Percentiles rank a stretch among this genome's conserved stretches.
Conservation (phyloP, 2,329 filamentous ascomycete genomes). For the Annulohypoxylon truncatum region DNA sequence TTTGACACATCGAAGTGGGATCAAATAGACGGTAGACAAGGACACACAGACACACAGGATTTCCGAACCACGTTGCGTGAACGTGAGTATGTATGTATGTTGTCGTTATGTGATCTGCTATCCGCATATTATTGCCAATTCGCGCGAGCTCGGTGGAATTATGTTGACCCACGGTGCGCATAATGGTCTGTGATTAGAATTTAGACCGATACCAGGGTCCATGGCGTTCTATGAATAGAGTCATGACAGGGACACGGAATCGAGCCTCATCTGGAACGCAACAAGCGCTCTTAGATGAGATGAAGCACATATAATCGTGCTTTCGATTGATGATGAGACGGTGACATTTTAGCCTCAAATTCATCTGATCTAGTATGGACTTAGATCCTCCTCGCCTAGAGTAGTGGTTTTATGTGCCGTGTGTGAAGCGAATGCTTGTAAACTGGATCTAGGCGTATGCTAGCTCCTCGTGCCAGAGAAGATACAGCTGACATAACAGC, state of each 20-base stretch:
- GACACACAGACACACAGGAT: slow-evolving; percentile 1
- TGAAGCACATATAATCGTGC: slow-evolving; percentile 18
- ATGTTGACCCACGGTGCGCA: slow-evolving; percentile 31
- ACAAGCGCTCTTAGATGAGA: slow-evolving; percentile 23
- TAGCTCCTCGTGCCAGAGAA: slow-evolving; percentile 16
- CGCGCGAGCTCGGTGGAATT: slow-evolving; percentile 18
- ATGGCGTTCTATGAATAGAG: slow-evolving; percentile 41
- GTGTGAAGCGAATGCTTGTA: slow-evolving; percentile 12
- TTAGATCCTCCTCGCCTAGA: slow-evolving; percentile 24
- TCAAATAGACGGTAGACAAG: slow-evolving; percentile 4
- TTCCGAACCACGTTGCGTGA: slow-evolving; percentile 1
- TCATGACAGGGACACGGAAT: slow-evolving; percentile 31
- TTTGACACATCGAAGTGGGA: slow-evolving; percentile 2
- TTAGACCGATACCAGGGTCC: slow-evolving; percentile 25
- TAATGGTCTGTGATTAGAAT: slow-evolving; percentile 29
- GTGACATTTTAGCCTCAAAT: slow-evolving; percentile 35
- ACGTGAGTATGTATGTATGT: not conserved
- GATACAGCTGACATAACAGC: slow-evolving; percentile 33
- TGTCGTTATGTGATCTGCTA: slow-evolving; percentile 11
- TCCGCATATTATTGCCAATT: slow-evolving; percentile 17
- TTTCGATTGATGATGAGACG: slow-evolving; percentile 29
- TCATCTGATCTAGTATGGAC: slow-evolving; percentile 18
- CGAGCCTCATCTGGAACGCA: slow-evolving; percentile 41
- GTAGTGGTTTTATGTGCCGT: slow-evolving; percentile 12
- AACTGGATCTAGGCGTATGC: slow-evolving; percentile 4